These are phyloP conservation scores for Beauveria brongniartii DNA, from an alignment of 2,329 filamentous ascomycete species.

Conservation along the genomic window DNA sequence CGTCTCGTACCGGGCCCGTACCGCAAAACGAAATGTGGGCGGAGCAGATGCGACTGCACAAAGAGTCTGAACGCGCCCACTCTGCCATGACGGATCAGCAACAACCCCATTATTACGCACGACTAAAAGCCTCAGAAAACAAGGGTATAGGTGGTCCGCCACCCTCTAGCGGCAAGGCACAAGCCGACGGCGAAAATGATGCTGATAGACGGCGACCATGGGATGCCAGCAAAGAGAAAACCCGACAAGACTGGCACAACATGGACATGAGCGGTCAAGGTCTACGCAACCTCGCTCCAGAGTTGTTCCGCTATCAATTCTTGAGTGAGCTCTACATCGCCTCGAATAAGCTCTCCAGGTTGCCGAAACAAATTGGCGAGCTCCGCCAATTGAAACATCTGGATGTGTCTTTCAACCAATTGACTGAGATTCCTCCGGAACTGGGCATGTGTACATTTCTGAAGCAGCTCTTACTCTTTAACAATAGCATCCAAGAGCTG, in stretches of 20 bases:
- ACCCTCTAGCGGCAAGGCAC: conserved; percentile 38
- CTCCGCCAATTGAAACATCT: conserved; percentile 74
- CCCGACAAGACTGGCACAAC: conserved; percentile 81
- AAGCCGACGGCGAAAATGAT: conserved; percentile 45
- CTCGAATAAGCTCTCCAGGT: conserved; percentile 75
- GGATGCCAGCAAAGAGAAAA: conserved; percentile 57
- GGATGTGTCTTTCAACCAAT: conserved; percentile 82
- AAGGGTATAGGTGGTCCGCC: conserved; percentile 53
- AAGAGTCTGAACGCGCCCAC: conserved; percentile 66
- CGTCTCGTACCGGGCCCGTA: conserved; percentile 40
- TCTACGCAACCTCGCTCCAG: conserved; percentile 68
- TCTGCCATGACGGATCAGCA: conserved; percentile 61
- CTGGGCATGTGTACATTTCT: conserved; percentile 95
- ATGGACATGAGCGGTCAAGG: conserved; percentile 96
- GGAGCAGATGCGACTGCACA: conserved; percentile 73
- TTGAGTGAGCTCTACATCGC: conserved; percentile 87
- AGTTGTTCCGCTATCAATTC: conserved; percentile 82
- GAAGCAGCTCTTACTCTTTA: conserved; percentile 77
- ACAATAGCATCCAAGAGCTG: conserved; percentile 77
- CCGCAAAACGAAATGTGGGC: conserved; percentile 70
- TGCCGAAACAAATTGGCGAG: conserved; percentile 77
- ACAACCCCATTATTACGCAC: conserved; percentile 63
- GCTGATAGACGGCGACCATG: conserved; percentile 53
- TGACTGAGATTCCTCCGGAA: conserved; percentile 75
- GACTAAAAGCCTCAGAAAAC: conserved; percentile 62